Percentiles rank a stretch among this genome's conserved stretches.
These are phyloP conservation scores for Cyclotella distinguenda DNA, from an alignment of 108 stramenopile genomes.

Conservation along the genomic window DNA sequence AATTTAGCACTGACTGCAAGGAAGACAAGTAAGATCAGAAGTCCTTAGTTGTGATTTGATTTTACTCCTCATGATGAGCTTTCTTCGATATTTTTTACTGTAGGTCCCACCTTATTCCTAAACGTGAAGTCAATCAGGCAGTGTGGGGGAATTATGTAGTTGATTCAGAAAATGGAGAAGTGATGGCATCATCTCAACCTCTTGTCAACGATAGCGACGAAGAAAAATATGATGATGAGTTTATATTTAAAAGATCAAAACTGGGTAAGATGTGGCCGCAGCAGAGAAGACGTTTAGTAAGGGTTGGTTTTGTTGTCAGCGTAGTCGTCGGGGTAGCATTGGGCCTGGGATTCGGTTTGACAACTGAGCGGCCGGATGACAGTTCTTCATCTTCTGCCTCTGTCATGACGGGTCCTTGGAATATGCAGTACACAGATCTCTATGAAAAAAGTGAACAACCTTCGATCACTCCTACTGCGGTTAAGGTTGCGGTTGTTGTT, in stretches of 20 bases:
- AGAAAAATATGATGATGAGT: not conserved
- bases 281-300: not conserved
- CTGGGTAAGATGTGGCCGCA: not conserved
- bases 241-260: not conserved
- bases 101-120: constrained; percentile 10
- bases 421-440: not conserved
- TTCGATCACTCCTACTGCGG: no score
- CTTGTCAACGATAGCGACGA: not conserved
- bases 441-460: not conserved
- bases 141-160: not conserved
- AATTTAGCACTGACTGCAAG: constrained; percentile 24
- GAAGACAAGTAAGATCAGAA: no score
- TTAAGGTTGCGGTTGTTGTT: no score
- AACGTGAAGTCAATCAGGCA: not conserved
- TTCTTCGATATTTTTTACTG: no score
- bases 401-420: not conserved
- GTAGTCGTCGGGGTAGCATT: not conserved
- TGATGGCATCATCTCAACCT: not conserved
- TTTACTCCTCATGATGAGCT: no score
- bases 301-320: not conserved
- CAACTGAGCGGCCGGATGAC: not conserved
- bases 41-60: no score
- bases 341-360: constrained; percentile 1
- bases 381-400: not conserved
- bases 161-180: not conserved